Evolutionary conservation across 768 basidiomycete species (phyloP).

Genomic region (Boletus patriciae): DNA sequence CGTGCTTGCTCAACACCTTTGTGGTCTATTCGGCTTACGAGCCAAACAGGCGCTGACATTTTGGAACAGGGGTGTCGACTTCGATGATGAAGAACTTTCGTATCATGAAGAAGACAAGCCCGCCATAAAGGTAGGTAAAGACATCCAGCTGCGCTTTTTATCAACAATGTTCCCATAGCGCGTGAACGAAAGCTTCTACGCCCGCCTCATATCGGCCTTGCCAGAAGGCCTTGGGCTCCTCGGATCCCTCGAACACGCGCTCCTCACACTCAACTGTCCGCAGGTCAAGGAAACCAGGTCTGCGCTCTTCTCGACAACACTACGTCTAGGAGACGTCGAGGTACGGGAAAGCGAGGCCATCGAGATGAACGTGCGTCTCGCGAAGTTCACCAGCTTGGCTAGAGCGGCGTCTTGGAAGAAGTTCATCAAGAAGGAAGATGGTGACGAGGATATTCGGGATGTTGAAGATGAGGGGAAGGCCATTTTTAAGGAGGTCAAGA

Average conservation of each 20-base stretch:
- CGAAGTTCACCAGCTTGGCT: constrained; percentile 74
- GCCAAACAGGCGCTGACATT: constrained; percentile 7
- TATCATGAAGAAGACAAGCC: constrained; percentile 70
- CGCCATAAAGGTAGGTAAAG: constrained; percentile 61
- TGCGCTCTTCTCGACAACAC: constrained; percentile 54
- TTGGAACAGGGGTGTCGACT: constrained; percentile 74
- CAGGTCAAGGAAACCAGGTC: constrained; percentile 72
- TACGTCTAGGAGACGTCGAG: constrained; percentile 79
- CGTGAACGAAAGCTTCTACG: constrained; percentile 74
- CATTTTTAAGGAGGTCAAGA: constrained; percentile 42
- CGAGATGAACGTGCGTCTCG: constrained; percentile 68
- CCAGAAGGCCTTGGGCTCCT: constrained; percentile 28
- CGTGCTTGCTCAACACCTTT: not conserved
- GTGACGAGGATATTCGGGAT: constrained; percentile 29
- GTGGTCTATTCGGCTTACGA: not conserved
- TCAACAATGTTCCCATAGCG: constrained; percentile 41
- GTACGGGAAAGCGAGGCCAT: constrained; percentile 67
- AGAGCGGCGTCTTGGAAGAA: constrained; percentile 75
- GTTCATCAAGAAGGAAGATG: constrained; percentile 37
- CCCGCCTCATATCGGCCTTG: constrained; percentile 42
- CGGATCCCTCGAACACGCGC: constrained; percentile 32
- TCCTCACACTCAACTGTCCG: constrained; percentile 41
- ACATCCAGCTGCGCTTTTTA: not conserved
- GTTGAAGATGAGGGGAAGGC: constrained; percentile 30
- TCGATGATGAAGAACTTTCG: constrained; percentile 69